These are phyloP conservation scores for Solanum stenotomum DNA, from an alignment of 257 asterid species.

Conservation along the genomic window DNA sequence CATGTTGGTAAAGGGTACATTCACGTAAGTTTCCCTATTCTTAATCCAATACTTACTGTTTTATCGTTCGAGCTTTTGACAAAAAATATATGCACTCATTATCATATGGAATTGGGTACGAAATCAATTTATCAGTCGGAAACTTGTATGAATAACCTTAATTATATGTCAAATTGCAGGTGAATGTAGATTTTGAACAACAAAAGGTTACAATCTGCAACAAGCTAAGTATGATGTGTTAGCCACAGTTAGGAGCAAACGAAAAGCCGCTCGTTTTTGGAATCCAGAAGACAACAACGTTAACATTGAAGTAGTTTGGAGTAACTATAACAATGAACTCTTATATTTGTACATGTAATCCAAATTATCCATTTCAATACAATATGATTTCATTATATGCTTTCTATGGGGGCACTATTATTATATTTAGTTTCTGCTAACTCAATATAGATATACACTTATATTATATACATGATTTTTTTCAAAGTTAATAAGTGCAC, in stretches of 20 bases:
- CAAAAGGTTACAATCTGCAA: constrained; percentile 78
- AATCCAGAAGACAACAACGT: constrained; percentile 23
- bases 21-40: neutral
- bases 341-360: neutral
- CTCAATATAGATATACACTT: no score
- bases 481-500: no score
- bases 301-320: neutral
- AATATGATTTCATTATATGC: neutral
- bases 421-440: no score
- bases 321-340: neutral
- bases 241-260: constrained; percentile 30
- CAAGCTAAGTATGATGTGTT: constrained; percentile 44
- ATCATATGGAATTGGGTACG: no score
- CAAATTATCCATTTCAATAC: neutral
- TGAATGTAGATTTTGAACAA: constrained; percentile 41
- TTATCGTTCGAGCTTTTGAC: no score
- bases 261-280: constrained; percentile 69
- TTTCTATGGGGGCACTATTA: no score
- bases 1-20: no score
- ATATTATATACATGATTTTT: no score
- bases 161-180: constrained; percentile 16
- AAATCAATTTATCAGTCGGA: no score
- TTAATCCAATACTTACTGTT: neutral
- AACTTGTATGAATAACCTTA: neutral
- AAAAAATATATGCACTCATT: no score